phyloP scores from a whole-genome alignment of 1,139 yeast species.

The Komagataea norvegica region DNA sequence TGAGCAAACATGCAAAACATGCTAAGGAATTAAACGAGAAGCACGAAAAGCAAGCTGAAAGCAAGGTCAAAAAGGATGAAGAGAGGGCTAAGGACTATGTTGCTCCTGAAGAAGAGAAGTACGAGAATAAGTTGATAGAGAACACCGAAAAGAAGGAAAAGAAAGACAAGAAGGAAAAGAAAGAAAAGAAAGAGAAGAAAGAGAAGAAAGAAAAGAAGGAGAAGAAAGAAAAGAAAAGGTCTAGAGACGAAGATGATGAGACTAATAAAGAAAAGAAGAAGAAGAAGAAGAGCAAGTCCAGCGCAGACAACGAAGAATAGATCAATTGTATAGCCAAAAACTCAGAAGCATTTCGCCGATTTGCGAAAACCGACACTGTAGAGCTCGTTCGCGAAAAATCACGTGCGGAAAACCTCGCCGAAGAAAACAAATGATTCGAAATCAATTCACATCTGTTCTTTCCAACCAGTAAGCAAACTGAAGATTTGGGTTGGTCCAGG shows the following conservation, averaged over 20 bases:
- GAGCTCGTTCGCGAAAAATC: no score
- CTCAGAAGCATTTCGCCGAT: no score
- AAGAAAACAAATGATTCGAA: no score
- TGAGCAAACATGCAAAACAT: slow-evolving; percentile 79
- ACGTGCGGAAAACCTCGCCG: no score
- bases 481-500: no score
- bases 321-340: not conserved
- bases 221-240: slow-evolving; percentile 10
- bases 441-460: no score
- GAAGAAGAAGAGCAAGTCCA: slow-evolving; percentile 8
- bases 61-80: slow-evolving; percentile 56
- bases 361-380: no score
- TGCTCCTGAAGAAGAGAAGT: slow-evolving; percentile 77
- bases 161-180: slow-evolving; percentile 42
- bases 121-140: slow-evolving; percentile 28
- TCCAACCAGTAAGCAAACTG: no score
- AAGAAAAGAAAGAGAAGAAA: slow-evolving; percentile 26
- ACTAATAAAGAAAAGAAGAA: slow-evolving; percentile 7
- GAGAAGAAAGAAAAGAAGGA: slow-evolving; percentile 16
- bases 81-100: slow-evolving; percentile 76
- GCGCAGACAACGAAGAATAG: not conserved
- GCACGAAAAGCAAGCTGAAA: slow-evolving; percentile 71
- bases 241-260: slow-evolving; percentile 6
- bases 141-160: slow-evolving; percentile 31
- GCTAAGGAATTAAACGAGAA: slow-evolving; percentile 69